Percentiles rank a stretch among this genome's conserved stretches.
These are phyloP conservation scores for Dactylonectria estremocensis DNA, from an alignment of 2,329 filamentous ascomycete species.

Conservation along the genomic window DNA sequence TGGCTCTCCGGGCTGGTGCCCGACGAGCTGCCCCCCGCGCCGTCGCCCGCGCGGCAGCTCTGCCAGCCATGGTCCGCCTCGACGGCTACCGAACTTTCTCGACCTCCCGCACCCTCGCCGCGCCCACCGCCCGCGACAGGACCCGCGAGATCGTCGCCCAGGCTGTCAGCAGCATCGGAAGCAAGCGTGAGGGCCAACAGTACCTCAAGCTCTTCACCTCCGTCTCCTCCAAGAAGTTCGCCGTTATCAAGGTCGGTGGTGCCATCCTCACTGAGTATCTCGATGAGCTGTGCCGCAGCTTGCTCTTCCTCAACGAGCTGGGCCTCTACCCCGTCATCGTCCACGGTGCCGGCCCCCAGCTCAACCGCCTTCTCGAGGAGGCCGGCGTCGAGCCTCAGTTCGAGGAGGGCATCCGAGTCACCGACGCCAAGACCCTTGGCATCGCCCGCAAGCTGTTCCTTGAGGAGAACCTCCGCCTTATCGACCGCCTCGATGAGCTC, in stretches of 20 bases:
- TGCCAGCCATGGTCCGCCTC: constrained; percentile 42
- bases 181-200: constrained; percentile 84
- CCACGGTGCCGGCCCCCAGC: constrained; percentile 93
- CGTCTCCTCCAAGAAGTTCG: constrained; percentile 93
- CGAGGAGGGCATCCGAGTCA: constrained; percentile 95
- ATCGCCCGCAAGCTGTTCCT: constrained; percentile 94
- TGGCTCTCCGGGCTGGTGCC: constrained; percentile 61
- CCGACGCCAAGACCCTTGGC: constrained; percentile 93
- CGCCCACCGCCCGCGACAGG: constrained; percentile 45
- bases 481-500: constrained; percentile 89
- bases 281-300: constrained; percentile 88
- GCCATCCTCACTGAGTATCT: constrained; percentile 96
- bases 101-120: constrained; percentile 37
- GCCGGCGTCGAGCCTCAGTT: constrained; percentile 96
- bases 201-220: constrained; percentile 95
- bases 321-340: constrained; percentile 96
- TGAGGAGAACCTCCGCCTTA: constrained; percentile 85
- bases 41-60: constrained; percentile 36
- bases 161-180: constrained; percentile 94
- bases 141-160: constrained; percentile 57
- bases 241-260: constrained; percentile 93
- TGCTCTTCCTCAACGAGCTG: constrained; percentile 95
- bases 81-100: constrained; percentile 49
- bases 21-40: constrained; percentile 57
- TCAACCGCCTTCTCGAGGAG: constrained; percentile 91